Conservation (phyloP, 768 basidiomycete genomes). For the Xerocomellus intermedius region DNA sequence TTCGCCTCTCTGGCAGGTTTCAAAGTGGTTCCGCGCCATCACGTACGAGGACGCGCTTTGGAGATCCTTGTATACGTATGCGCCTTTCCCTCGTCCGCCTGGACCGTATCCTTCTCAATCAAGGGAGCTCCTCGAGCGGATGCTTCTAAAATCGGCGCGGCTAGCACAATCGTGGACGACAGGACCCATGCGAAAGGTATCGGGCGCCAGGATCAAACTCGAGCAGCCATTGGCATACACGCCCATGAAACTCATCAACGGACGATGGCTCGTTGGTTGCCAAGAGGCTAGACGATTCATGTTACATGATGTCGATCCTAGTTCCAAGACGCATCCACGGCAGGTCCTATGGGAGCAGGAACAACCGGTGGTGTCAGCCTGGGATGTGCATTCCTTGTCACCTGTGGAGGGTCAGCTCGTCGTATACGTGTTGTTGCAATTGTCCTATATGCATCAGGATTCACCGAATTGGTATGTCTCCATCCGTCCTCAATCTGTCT, state of each 20-base stretch:
- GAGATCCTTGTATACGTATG: neutral
- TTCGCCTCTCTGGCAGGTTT: no score
- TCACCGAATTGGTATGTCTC: neutral
- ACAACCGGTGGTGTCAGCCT: neutral
- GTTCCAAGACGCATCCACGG: no score
- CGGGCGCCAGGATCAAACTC: neutral
- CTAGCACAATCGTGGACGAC: conserved; percentile 8
- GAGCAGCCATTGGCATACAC: no score
- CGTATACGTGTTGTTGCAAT: neutral
- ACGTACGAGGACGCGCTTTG: neutral
- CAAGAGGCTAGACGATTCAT: neutral
- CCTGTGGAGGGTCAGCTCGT: neutral
- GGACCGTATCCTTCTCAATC: neutral
- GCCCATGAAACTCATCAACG: no score
- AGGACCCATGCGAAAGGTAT: neutral
- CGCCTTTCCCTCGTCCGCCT: neutral
- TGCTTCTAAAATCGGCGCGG: neutral
- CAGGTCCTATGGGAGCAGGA: no score
- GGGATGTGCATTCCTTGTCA: neutral
- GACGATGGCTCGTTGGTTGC: neutral
- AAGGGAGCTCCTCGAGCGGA: neutral
- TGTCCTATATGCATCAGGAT: no score
- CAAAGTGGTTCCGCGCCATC: neutral
- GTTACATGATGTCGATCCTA: neutral
- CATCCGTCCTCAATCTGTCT: no score